Base-by-base conservation (phyloP, 257 asterid species). In the Asclepias syriaca region DNA sequence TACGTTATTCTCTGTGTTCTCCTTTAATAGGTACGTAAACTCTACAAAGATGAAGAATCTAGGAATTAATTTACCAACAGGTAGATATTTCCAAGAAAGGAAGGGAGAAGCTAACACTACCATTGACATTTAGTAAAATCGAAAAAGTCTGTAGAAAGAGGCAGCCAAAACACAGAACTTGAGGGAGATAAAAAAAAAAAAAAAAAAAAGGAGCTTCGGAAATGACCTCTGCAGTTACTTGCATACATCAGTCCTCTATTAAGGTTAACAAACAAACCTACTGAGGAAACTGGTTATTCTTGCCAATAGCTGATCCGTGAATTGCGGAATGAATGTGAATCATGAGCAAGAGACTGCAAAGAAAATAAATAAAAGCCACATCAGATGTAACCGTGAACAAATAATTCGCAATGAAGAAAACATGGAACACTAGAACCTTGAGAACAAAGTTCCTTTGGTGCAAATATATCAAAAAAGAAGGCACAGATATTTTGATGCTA, bases 301-400 rank as follows among this genome's bases (percentile, higher is more conserved):
- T 60, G 71, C 54, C 79, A 45, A 72, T 82, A 59, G 65, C 69
- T 68, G 77, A 66, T 59, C 77, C 65, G 69, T 49, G 54, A 84
- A 61, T 72, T 78, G 72, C 75, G 60, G 75, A 81, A 77, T 53
- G 94, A 85, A 77, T 84, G 85, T 18, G 89, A 71, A 79, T 89
- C 96, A 72, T 89, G 96, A 66, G 96, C 96, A 77, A 89, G 85
- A 58, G 94, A 86, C 96, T 89, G 89, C 89, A 87, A 57, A 49
- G n/a, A 58, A 45, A 3, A 46, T 55, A 72, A 45, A 68, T 66
- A 18, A 32, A 49, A 49, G 65, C n/a, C 66, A 39, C 18, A 65
- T 81, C 68, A 84, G 71, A 65, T 50, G 24, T 34, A 7, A 8
- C 50, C 53, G 21, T 4, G 15, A 69, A 51, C 39, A 34, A 49